A percentile compares a stretch with the other conserved stretches of the same genome.
phyloP scores from a whole-genome alignment of 192 early-diverging fungal species.

The Podila verticillata region DNA sequence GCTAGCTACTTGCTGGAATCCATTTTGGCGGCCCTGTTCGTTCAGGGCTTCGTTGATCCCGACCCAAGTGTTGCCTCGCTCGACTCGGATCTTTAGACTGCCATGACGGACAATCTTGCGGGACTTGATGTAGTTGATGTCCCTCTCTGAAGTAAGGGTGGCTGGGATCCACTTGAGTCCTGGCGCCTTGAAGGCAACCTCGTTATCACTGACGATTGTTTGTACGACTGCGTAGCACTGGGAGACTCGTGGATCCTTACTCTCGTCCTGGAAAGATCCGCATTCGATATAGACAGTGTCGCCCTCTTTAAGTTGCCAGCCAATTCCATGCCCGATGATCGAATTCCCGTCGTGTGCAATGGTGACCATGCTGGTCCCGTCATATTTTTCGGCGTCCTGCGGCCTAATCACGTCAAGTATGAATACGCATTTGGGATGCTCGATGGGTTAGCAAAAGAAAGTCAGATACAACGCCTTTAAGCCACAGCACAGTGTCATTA shows the following conservation, averaged over 20 bases:
- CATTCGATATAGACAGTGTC: slow-evolving; percentile 55
- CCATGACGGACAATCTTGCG: slow-evolving; percentile 49
- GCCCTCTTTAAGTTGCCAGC: slow-evolving; percentile 27
- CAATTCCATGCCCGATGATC: slow-evolving; percentile 41
- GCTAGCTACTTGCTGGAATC: slow-evolving; percentile 9
- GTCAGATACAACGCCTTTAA: too few relatives aligned
- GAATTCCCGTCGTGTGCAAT: slow-evolving; percentile 43
- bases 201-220: slow-evolving; percentile 34
- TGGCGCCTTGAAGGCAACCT: slow-evolving; percentile 42
- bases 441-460: not conserved
- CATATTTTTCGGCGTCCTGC: slow-evolving; percentile 43
- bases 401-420: slow-evolving; percentile 21
- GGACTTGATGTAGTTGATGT: slow-evolving; percentile 46
- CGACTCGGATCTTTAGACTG: slow-evolving; percentile 50
- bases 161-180: slow-evolving; percentile 53
- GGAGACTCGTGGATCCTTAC: slow-evolving; percentile 32
- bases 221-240: slow-evolving; percentile 48
- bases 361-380: slow-evolving; percentile 33
- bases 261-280: slow-evolving; percentile 32
- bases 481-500: too few relatives aligned
- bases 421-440: not conserved
- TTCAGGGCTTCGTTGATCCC: slow-evolving; percentile 39
- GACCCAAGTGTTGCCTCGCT: slow-evolving; percentile 52
- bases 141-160: slow-evolving; percentile 34
- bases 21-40: slow-evolving; percentile 21